A percentile compares a stretch with the other conserved stretches of the same genome.
Conservation (phyloP, 495 filamentous ascomycete species). For the Beverwykella pulmonaria region DNA sequence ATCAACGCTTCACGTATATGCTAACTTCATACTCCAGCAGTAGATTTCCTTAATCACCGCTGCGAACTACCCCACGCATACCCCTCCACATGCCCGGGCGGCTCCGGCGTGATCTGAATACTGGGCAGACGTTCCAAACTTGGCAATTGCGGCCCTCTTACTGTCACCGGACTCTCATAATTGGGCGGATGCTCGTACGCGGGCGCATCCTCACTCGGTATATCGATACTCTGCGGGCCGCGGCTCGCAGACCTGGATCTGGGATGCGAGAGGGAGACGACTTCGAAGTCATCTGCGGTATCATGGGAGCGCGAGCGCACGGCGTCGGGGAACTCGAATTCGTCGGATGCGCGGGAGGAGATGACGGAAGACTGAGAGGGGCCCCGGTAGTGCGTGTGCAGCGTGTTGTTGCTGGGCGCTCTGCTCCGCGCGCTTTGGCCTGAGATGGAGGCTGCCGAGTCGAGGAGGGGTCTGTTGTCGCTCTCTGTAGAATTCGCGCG, state of each 20-base stretch:
- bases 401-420: constrained; percentile 32
- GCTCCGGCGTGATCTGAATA: constrained; percentile 34
- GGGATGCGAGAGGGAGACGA: constrained; percentile 30
- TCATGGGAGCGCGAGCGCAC: constrained; percentile 26
- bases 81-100: constrained; percentile 24
- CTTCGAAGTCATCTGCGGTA: constrained; percentile 34
- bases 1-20: no score
- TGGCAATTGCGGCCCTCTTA: constrained; percentile 32
- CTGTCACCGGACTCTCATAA: constrained; percentile 32
- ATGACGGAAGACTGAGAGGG: constrained; percentile 40
- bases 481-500: constrained; percentile 79
- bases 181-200: constrained; percentile 38
- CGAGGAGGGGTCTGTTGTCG: constrained; percentile 71
- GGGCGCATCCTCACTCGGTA: constrained; percentile 28
- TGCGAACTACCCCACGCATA: neutral
- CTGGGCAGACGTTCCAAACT: constrained; percentile 28
- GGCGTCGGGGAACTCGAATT: constrained; percentile 37
- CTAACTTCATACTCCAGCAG: no score
- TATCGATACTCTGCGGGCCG: constrained; percentile 32
- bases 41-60: neutral
- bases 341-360: constrained; percentile 31
- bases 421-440: constrained; percentile 34
- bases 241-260: constrained; percentile 27
- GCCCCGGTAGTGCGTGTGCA: constrained; percentile 38
- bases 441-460: constrained; percentile 66